Conservation (phyloP, 2,329 filamentous ascomycete genomes). For the Myrmaecium sp. region DNA sequence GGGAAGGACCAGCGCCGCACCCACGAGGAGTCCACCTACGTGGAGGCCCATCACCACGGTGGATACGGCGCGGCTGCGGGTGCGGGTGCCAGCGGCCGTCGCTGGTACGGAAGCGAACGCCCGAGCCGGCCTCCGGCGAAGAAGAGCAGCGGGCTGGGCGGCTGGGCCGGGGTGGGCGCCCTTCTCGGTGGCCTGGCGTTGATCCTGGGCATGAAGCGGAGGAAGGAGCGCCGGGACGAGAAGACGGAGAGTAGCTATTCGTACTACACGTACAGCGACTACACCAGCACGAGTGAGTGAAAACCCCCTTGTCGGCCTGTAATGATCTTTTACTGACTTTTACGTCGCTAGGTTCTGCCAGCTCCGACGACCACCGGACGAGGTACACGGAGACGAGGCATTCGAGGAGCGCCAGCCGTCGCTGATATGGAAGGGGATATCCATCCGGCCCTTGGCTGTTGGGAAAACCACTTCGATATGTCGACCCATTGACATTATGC, state of each 20-base stretch:
- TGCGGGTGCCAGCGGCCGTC: conserved; percentile 19
- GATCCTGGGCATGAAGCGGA: conserved; percentile 26
- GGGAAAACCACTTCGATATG: too few species aligned
- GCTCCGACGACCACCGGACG: conserved; percentile 25
- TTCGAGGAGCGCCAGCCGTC: too few species aligned
- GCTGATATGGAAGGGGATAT: too few species aligned
- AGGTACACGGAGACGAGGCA: too few species aligned
- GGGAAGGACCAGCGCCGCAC: conserved; percentile 32
- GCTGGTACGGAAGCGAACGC: conserved; percentile 29
- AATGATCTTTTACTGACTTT: conserved; percentile 7
- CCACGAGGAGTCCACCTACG: conserved; percentile 42
- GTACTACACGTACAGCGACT: conserved; percentile 27
- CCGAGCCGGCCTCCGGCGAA: conserved; percentile 16
- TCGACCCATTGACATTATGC: too few species aligned
- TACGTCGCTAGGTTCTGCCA: conserved; percentile 23
- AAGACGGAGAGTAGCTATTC: conserved; percentile 23
- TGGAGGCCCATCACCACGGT: conserved; percentile 45
- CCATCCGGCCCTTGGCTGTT: too few species aligned
- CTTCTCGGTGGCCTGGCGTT: conserved; percentile 27
- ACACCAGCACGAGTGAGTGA: conserved; percentile 30
- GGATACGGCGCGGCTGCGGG: conserved; percentile 40
- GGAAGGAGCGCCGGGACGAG: conserved; percentile 23
- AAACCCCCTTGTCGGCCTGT: not conserved
- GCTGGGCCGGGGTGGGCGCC: conserved; percentile 21
- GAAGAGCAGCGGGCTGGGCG: conserved; percentile 17